Conservation (phyloP, 2,329 filamentous ascomycete species). For the Aspergillus candidus region DNA sequence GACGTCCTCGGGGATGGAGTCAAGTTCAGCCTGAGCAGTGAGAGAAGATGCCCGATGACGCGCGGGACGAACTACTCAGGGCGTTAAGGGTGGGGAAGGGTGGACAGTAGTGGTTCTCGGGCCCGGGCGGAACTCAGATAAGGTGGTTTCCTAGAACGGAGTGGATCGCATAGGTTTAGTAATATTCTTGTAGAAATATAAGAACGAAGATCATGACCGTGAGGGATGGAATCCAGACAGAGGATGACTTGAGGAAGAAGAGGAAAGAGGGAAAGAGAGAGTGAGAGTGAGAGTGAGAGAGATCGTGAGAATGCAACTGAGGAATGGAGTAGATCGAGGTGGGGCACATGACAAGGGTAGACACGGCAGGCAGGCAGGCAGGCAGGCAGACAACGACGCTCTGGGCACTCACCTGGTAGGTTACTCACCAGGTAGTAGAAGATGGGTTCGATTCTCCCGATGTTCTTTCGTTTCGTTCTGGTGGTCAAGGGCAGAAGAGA, state of each 20-base stretch:
- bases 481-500: too few species aligned
- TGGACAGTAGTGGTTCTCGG: constrained; percentile 5
- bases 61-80: constrained; percentile 2
- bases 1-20: neutral
- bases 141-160: constrained; percentile 10
- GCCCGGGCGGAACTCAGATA: constrained; percentile 14
- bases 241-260: neutral
- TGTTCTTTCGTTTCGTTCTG: too few species aligned
- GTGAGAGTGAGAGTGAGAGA: neutral
- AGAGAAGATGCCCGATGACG: constrained; percentile 19
- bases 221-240: neutral
- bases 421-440: too few species aligned
- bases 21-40: constrained; percentile 14
- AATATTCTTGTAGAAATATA: too few species aligned
- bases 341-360: constrained; percentile 16
- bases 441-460: too few species aligned
- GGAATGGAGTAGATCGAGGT: constrained; percentile 1
- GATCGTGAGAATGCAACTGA: neutral
- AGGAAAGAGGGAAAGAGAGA: neutral
- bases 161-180: too few species aligned
- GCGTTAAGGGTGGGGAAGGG: constrained; percentile 12
- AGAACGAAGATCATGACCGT: too few species aligned
- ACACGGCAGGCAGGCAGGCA: too few species aligned
- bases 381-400: neutral
- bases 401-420: neutral